Evolutionary conservation across 257 asterid species (phyloP).

Genomic region (Solanum pimpinellifolium): DNA sequence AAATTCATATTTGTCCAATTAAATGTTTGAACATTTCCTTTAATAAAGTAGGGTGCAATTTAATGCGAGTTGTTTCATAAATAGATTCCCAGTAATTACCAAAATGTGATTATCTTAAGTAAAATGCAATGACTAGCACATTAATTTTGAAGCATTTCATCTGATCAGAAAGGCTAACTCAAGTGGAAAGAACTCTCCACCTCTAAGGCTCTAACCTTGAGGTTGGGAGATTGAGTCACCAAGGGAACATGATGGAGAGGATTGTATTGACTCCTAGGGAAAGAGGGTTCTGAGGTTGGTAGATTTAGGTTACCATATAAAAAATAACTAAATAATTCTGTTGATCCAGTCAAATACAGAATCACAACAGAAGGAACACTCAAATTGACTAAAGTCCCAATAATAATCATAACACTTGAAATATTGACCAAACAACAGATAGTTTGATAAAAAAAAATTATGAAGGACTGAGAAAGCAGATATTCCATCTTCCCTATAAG

Average conservation of each 20-base stretch:
- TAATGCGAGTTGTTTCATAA: neutral
- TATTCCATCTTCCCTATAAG: neutral
- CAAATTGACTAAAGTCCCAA: neutral
- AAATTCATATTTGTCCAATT: neutral
- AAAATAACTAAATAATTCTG: neutral
- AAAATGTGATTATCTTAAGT: neutral
- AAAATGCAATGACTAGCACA: neutral
- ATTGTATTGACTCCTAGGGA: neutral
- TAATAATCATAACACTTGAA: neutral
- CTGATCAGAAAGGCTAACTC: neutral
- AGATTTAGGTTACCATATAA: neutral
- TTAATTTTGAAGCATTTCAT: neutral
- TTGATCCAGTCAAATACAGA: neutral
- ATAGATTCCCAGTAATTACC: neutral
- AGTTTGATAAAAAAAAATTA: neutral
- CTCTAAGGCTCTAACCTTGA: neutral
- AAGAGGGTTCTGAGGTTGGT: neutral
- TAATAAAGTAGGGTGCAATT: neutral
- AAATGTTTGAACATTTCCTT: neutral
- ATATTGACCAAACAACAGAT: neutral
- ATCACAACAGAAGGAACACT: neutral
- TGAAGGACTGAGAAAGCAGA: neutral
- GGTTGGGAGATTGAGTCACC: neutral
- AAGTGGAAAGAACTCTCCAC: neutral
- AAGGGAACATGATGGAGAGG: neutral